Evolutionary conservation across 2,329 filamentous ascomycete species (phyloP), one percentile per base, ranked within the genome.

Genomic region (Fusarium sp.): DNA sequence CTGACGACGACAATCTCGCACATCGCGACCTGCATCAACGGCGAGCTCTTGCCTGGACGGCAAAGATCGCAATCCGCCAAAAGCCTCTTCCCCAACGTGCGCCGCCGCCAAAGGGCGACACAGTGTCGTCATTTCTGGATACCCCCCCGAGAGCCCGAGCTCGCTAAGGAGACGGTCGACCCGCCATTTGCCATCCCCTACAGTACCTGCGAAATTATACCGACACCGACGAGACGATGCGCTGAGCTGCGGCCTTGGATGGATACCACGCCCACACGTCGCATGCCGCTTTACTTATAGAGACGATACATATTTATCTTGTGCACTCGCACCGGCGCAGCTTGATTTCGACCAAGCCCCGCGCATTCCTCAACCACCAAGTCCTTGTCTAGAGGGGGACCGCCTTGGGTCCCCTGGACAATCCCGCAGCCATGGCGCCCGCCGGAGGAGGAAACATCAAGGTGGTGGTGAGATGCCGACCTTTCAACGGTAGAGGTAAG

Each of bases 361-460:
- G 77, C 79, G 79, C 78, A 79, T 77, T 17, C 75, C 70, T 71
- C 70, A 64, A 70, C 64, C 64, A 70, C 69, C 68, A 78, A 74
- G 64, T 62, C 65, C 64, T 62, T 63, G 66, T 62, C 75, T 56
- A 69, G 63, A 78, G 82, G 81, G 49, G 81, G 80, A 79, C 82
- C 81, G 75, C 42, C 66, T 58, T 70, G 70, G 82, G 81, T 82
- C 82, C 82, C 82, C 81, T 75, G 72, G 74, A 73, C 74, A 67
- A 70, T 67, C 65, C 67, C 71, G 75, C 75, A 78, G 74, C 62
- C 79, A 84, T 84, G 83, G 78, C 83, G 75, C 82, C 86, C 70
- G 86, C 89, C 78, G 94, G 94, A 80, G 95, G 93, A 85, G 95
- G 96, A 81, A 99, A 99, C 82, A 99, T 99, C 84, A 99, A 99